These are phyloP conservation scores for Microstegium vimineum DNA, from an alignment of 176 grass and related monocot species.

Conservation along the genomic window DNA sequence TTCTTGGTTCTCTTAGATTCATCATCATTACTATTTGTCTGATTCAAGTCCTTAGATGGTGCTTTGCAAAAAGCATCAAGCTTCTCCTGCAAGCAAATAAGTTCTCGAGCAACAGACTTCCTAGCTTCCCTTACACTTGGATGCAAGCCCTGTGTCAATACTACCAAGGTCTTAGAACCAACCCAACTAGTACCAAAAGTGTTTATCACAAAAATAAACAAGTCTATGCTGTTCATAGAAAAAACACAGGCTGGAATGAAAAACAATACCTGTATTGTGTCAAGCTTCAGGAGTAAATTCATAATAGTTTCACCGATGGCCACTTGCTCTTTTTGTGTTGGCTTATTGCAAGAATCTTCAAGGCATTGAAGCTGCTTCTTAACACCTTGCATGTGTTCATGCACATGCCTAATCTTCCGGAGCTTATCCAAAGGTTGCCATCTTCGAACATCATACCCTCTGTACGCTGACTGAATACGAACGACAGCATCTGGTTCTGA, in stretches of 20 bases:
- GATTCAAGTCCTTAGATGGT: background rate
- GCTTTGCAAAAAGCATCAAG: slow-evolving; percentile 48
- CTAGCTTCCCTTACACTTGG: slow-evolving; percentile 61
- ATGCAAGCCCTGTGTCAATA: slow-evolving; percentile 53
- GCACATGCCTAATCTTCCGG: slow-evolving; percentile 45
- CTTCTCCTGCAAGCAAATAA: slow-evolving; percentile 69
- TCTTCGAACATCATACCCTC: slow-evolving; percentile 69
- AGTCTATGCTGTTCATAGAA: background rate
- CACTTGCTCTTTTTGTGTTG: slow-evolving; percentile 41
- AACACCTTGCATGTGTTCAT: slow-evolving; percentile 42
- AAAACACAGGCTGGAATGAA: background rate
- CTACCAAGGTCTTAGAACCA: slow-evolving; percentile 9
- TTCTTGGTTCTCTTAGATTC: background rate
- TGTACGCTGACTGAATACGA: slow-evolving; percentile 65
- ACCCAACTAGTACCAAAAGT: background rate
- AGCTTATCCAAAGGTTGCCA: slow-evolving; percentile 74
- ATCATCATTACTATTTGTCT: slow-evolving; percentile 1
- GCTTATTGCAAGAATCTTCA: slow-evolving; percentile 34
- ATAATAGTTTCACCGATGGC: slow-evolving; percentile 61
- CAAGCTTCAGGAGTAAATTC: slow-evolving; percentile 89
- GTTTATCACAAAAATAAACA: background rate
- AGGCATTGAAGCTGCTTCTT: slow-evolving; percentile 47
- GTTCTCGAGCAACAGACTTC: slow-evolving; percentile 63
- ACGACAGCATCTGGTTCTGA: slow-evolving; percentile 46
- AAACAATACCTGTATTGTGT: slow-evolving; percentile 72